Evolutionary conservation across 2,329 filamentous ascomycete species (phyloP), one percentile per base, ranked within the genome.

Genomic region (Coleophoma eucalyptorum): DNA sequence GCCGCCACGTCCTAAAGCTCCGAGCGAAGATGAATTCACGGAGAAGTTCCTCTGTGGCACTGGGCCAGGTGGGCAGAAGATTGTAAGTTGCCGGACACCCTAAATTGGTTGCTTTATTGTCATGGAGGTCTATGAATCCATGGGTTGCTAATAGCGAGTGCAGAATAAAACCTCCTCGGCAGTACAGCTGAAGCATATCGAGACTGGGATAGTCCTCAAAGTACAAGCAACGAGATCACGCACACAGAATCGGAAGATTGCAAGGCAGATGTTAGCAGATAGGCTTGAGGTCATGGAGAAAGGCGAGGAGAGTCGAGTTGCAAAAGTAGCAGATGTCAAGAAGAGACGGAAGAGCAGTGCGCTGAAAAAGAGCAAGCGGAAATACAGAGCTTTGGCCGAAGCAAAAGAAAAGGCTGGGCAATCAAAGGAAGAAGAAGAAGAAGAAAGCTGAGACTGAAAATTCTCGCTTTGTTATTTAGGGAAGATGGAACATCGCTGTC

Each of bases 111-210:
- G 26, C 26, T 26, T n/a, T 26, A 26, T 26, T 26, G 26, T 26
- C 26, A 26, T 26, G 26, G 26, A 7, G 10, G 10, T 8, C 26
- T 5, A 26, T 26, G 26, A 8, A 26, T 3, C 5, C 26, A 26
- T 26, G 26, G 26, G 6, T 26, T 26, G 26, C 26, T 26, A 26
- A 26, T 26, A 2, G 26, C 26, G n/a, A 16, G 21, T 16, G 18
- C 26, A 40, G 87, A 99, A 99, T 72, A 99, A 99, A 82, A 99
- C 94, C 21, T 91, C 86, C 58, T 97, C 90, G 0, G 93, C 93
- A 35, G 93, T 97, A 2, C 94, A 99, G 67, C 77, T 99, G 34
- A 94, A 87, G 59, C 94, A 99, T 69, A 72, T 88, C 15, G 90
- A 93, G 5, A 96, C 92, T 1, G 93, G 93, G 54, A 83, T 97